Evolutionary conservation across 176 grass and related monocot genomes (phyloP), one percentile per base, ranked within the genome.

Genomic region (Otatea glauca): DNA sequence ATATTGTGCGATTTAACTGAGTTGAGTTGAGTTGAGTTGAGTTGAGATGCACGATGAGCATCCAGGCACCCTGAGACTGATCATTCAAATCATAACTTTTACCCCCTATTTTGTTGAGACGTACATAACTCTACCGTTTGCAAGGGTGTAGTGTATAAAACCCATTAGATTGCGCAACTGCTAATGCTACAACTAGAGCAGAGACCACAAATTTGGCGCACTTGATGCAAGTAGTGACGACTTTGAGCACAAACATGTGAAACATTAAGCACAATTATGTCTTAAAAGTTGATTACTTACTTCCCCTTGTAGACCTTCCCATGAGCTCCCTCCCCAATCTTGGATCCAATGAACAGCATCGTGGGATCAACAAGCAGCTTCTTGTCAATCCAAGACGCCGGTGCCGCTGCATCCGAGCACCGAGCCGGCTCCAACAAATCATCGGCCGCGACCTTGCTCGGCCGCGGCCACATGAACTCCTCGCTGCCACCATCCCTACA

Each of bases 241-340:
- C 34, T 72, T 64, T 13, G 3, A 70, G 69, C 7, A 73, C 32
- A 76, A 74, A 42, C 23, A 77, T 42, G 17, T 37, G 25, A 43
- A 82, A 77, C 49, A 49, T 42, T 58, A 55, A 66, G 63, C 61
- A 66, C 12, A 24, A 59, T 50, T 62, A 82, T 53, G 6, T 32
- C 11, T 61, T 29, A 68, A 55, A 90, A n/a, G 49, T 50, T 24
- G 0, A 2, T 83, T 6, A 83, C 96, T 89, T 90, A 99, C 96
- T 96, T 99, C 27, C 96, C 96, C 90, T 92, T 92, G 55, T 99
- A 99, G 89, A 99, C 96, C 74, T 96, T 99, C 11, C 92, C 96
- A 43, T 99, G 96, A 82, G 96, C 96, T 42, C 96, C 96, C 88
- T 99, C 96, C 80, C 96, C 96, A 48, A 99, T 96, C 84, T 92